Evolutionary conservation across 208 protist genomes (phyloP), one percentile per base, ranked within the genome.

Genomic region (Leishmania arabica): DNA sequence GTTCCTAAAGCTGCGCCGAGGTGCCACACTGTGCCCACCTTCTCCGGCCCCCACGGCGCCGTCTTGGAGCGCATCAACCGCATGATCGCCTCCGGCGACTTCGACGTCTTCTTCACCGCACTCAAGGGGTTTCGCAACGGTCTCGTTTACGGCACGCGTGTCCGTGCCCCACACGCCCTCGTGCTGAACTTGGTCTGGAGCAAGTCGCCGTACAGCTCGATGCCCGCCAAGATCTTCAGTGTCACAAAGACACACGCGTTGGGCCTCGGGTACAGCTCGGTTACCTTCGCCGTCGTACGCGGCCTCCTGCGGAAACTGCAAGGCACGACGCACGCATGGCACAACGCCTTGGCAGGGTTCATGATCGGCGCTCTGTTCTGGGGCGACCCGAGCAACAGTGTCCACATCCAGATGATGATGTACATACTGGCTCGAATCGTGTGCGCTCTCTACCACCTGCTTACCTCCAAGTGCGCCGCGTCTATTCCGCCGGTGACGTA

Each of bases 331-430:
- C 77, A 79, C 51, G 40, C 83, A 34, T 96, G 94, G 95, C 95
- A 97, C 84, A 85, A 80, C 78, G 90, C 92, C 1, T 58, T 97
- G 3, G 94, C 89, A n/a, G 95, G 95, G 54, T 95, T 96, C 79
- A 7, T 93, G 64, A 84, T 96, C 40, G 95, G 95, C 9, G 81
- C 27, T 53, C 62, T 87, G 71, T 94, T 91, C 79, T 98, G 95
- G 93, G 91, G 92, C 3, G 88, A 96, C 74, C 42, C 83, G 73
- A 90, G 86, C 76, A 91, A 88, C 72, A 77, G 76, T 1, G 90
- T 98, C 31, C 90, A 95, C 73, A 83, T 94, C 77, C 95, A 98
- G 86, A 96, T 98, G 91, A 95, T 92, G 82, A 95, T 98, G 92
- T 98, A 98, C 88, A 94, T 97, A 68, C 81, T 98, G 3, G 89